Evolutionary conservation across 768 basidiomycete genomes (phyloP), one percentile per base, ranked within the genome.

Genomic region (Tricholoma terreum): DNA sequence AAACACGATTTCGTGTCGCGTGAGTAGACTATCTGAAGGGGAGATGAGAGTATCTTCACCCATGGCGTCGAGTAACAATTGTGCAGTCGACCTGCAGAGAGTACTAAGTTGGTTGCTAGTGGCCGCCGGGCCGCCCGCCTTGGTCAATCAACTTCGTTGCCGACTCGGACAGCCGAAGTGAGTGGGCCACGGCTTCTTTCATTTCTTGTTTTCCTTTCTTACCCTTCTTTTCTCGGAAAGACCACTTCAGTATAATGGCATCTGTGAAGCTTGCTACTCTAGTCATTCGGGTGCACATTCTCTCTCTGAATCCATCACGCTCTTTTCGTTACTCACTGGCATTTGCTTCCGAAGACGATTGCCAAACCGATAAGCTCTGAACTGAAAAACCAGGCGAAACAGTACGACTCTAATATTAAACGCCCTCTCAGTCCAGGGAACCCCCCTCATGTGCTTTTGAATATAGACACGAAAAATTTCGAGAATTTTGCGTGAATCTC

Each of bases 321-420:
- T 22, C 17, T 62, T 15, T 14, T 12, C 24, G 43, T 38, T 12
- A 27, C 50, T 58, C 35, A 58, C 43, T n/a, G n/a, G n/a, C n/a
- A n/a, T 54, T 40, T 50, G 38, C 30, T 58, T 34, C 33, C 10
- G 33, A 56, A 92, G 90, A 92, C 90, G n/a, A 69, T 91, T 67
- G 90, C 90, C 52, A 92, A 92, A 72, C 90, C 91, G 51, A 90
- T 92, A 61, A 85, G 86, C 52, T 71, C 77, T 30, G 78, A 79
- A 51, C 73, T 92, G 46, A 91, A 85, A 71, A 76, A 76, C 49
- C 89, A 90, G 68, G 90, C 86, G 0, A 83, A 79, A 63, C 81
- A 90, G 89, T 91, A 62, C 61, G 84, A 24, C 3, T 42, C 11
- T 9, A 5, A n/a, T n/a, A n/a, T n/a, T n/a, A n/a, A n/a, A 43